Evolutionary conservation across 73 alveolate genomes (phyloP).

Genomic region (Paramecium caudatum): DNA sequence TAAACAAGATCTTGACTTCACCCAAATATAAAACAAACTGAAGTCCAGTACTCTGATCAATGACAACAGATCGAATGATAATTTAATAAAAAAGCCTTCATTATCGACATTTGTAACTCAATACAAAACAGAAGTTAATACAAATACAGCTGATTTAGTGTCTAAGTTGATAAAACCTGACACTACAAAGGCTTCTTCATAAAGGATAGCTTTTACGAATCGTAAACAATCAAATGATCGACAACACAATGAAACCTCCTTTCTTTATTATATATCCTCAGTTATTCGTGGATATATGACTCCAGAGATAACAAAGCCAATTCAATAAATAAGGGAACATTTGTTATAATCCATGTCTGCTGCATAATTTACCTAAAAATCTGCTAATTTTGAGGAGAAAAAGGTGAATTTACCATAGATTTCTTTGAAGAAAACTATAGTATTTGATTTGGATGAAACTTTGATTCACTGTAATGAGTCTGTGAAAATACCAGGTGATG

Average conservation of each 20-base stretch:
- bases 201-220: not conserved
- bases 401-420: conserved; percentile 60
- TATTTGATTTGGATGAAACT: conserved; percentile 77
- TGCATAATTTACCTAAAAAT: conserved; percentile 12
- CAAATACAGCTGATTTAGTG: not conserved
- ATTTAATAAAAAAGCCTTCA: conserved; percentile 14
- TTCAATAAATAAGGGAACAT: conserved; percentile 65
- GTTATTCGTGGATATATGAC: conserved; percentile 47
- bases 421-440: conserved; percentile 66
- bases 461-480: conserved; percentile 74
- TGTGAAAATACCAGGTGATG: conserved; percentile 72
- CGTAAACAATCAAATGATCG: not conserved
- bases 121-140: not conserved
- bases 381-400: conserved; percentile 67
- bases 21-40: not conserved
- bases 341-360: conserved; percentile 70
- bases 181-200: not conserved
- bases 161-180: conserved; percentile 19
- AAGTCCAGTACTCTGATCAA: not conserved
- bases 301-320: conserved; percentile 47
- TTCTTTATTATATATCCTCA: conserved; percentile 11
- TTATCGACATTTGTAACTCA: conserved; percentile 35
- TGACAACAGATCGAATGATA: conserved; percentile 14
- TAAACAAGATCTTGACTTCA: conserved; percentile 1
- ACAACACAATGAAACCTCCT: not conserved